A percentile compares a stretch with the other conserved stretches of the same genome.
Evolutionary conservation across 192 early-diverging fungal genomes (phyloP).

Genomic region (Podila epigama): DNA sequence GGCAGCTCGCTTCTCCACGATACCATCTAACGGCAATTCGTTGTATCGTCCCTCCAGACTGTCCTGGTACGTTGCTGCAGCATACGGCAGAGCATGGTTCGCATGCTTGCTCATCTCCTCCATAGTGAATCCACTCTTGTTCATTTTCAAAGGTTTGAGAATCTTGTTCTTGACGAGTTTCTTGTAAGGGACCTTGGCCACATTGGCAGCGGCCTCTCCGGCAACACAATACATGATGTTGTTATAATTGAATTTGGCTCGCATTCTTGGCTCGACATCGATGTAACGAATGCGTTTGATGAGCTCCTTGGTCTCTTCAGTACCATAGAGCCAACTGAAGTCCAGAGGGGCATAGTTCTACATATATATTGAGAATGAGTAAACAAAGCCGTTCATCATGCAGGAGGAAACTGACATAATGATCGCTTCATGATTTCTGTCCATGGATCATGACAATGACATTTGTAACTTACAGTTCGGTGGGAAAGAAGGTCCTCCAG

Average conservation of each 20-base stretch:
- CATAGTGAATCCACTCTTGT: constrained; percentile 15
- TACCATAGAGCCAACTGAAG: not conserved
- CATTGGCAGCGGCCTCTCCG: constrained; percentile 30
- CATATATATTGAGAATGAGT: not conserved
- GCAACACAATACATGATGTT: constrained; percentile 19
- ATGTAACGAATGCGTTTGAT: constrained; percentile 16
- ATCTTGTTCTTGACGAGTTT: constrained; percentile 8
- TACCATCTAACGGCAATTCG: not conserved
- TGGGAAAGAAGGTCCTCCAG: constrained; percentile 23
- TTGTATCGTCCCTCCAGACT: constrained; percentile 8
- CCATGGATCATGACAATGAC: not conserved
- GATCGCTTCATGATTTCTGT: not conserved
- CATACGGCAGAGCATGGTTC: constrained; percentile 13
- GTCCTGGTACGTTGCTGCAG: constrained; percentile 18
- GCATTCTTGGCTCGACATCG: not conserved
- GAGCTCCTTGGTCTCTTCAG: not conserved
- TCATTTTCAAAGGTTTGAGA: constrained; percentile 9
- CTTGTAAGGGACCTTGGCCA: constrained; percentile 9
- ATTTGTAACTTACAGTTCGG: constrained; percentile 21
- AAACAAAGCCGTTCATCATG: not conserved
- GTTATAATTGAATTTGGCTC: constrained; percentile 1
- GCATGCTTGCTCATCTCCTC: constrained; percentile 16
- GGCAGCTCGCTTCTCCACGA: not conserved
- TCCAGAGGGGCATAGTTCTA: not conserved
- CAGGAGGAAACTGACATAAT: not conserved